Base-by-base conservation (phyloP, 148 eudicot genomes). In the Euryodendron excelsum region DNA sequence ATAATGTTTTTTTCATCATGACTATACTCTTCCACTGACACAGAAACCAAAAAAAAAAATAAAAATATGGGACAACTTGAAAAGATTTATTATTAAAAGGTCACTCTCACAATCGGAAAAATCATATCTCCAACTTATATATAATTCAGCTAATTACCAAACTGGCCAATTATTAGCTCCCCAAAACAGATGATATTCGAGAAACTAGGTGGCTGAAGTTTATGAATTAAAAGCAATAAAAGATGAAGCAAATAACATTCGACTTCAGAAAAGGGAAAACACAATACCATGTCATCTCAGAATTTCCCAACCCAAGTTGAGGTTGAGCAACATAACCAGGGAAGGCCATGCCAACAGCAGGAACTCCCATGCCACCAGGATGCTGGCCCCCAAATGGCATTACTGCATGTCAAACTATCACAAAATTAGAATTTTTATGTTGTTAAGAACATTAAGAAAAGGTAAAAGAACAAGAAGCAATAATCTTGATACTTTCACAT, bases 281-380 rank as follows among this genome's bases (percentile, higher is more conserved):
- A 44, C 12, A 44, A 50, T 89, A 96, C 99, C 99, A 96, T 74
- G 99, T 90, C 99, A 96, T 93, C 80, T 93, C 99, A 69, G 99
- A 91, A 77, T 81, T 96, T 69, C 97, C 94, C 75, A 80, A 61
- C 69, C 97, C 97, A 56, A 76, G 86, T 60, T 89, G 90, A 66
- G 96, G 92, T 72, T 89, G 90, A 76, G 80, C 89, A 77, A 93
- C 99, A 89, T 93, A 96, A 83, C 99, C 98, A 85, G 99, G 99
- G 83, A 96, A 90, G 62, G 99, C 98, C 98, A 96, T 92, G 81
- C 97, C 99, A 80, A 93, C 90, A 76, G 99, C 95, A 80, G 99
- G 99, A 80, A 94, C 97, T 37, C 98, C 97, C 37, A 91, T 85
- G 65, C 97, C 91, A 79, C 94, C 90, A 48, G 91, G 92, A 88